A percentile compares a stretch with the other conserved stretches of the same genome.
Conservation (phyloP, 2,329 filamentous ascomycete species). For the Xylariaceae sp. region DNA sequence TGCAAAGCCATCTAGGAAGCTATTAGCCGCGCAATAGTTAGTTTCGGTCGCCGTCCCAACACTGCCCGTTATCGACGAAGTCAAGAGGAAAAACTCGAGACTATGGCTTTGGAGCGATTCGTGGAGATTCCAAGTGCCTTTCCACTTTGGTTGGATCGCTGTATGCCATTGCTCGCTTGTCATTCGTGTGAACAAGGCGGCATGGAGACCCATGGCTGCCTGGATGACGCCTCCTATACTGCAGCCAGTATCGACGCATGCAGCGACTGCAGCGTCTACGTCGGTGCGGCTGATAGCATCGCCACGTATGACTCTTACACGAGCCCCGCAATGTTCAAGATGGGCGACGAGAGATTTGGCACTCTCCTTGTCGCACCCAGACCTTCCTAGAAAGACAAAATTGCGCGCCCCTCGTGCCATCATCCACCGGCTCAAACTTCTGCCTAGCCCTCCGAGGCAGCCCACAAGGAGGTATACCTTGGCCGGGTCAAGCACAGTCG, state of each 20-base stretch:
- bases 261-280: slow-evolving; percentile 13
- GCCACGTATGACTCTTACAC: slow-evolving; percentile 21
- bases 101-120: slow-evolving; percentile 14
- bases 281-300: slow-evolving; percentile 16
- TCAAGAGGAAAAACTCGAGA: slow-evolving; percentile 34
- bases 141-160: slow-evolving; percentile 20
- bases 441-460: slow-evolving; percentile 31
- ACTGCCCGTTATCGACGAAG: slow-evolving; percentile 25
- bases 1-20: slow-evolving; percentile 33
- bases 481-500: slow-evolving; percentile 5
- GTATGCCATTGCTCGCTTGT: slow-evolving; percentile 24
- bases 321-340: slow-evolving; percentile 20
- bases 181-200: slow-evolving; percentile 27
- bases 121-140: slow-evolving; percentile 25
- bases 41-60: slow-evolving; percentile 31
- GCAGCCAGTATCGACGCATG: slow-evolving; percentile 1
- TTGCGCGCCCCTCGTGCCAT: slow-evolving; percentile 26
- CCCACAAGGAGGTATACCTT: slow-evolving; percentile 21
- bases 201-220: slow-evolving; percentile 31
- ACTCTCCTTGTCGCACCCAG: slow-evolving; percentile 23
- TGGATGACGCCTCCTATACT: slow-evolving; percentile 23
- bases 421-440: slow-evolving; percentile 33
- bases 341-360: slow-evolving; percentile 18
- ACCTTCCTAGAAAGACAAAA: slow-evolving; percentile 31
- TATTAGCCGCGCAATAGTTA: slow-evolving; percentile 37